Percentiles rank a stretch among this genome's conserved stretches.
phyloP scores from a whole-genome alignment of 192 early-diverging fungal species.

The Coemansia sp. region DNA sequence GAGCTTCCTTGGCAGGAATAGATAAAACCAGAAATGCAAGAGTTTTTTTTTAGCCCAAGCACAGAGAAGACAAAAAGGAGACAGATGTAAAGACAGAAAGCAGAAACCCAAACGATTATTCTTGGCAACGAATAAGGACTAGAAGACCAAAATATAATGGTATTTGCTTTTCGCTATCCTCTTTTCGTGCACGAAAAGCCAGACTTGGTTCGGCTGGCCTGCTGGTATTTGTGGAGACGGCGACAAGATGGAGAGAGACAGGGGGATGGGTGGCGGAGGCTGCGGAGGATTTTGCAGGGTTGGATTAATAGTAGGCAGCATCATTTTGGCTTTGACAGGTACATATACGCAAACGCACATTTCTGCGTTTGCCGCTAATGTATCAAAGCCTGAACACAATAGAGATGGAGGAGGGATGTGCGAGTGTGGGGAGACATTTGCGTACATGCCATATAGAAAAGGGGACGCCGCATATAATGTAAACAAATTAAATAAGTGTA shows the following conservation, averaged over 20 bases:
- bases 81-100: background rate
- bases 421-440: background rate
- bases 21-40: background rate
- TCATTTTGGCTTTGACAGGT: slow-evolving; percentile 4
- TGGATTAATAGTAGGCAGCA: background rate
- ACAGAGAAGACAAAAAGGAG: background rate
- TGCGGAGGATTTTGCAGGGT: background rate
- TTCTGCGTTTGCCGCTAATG: background rate
- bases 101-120: background rate
- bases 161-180: background rate
- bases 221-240: background rate
- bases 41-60: background rate
- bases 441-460: background rate
- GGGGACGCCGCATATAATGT: background rate
- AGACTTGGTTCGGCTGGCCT: background rate
- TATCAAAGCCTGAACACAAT: background rate
- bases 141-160: background rate
- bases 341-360: background rate
- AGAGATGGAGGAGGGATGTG: background rate
- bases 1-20: background rate
- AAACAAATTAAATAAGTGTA: background rate
- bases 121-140: background rate
- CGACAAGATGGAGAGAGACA: background rate
- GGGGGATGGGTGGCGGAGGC: background rate
- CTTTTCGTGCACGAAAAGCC: background rate